phyloP scores from a whole-genome alignment of 257 asterid species.

The Rubia yunnanensis region DNA sequence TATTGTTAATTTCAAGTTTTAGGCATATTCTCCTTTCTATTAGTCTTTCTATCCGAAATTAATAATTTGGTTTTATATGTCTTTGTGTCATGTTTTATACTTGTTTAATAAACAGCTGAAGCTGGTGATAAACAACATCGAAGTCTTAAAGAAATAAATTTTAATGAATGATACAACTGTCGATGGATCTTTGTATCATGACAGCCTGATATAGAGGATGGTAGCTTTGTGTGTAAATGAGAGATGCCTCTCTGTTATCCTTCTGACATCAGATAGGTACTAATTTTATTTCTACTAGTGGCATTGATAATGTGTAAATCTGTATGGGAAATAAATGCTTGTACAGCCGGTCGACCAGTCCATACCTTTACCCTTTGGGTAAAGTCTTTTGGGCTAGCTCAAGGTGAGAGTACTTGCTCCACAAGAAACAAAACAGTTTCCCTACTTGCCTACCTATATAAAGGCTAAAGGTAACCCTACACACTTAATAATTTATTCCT shows the following conservation, averaged over 20 bases:
- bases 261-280: slow-evolving; percentile 89
- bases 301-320: too few species aligned
- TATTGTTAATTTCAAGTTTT: not conserved
- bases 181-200: slow-evolving; percentile 82
- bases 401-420: too few species aligned
- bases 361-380: too few species aligned
- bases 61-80: slow-evolving; percentile 3
- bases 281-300: not conserved
- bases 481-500: too few species aligned
- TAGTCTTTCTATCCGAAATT: slow-evolving; percentile 16
- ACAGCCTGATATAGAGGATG: slow-evolving; percentile 84
- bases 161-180: slow-evolving; percentile 49
- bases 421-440: too few species aligned
- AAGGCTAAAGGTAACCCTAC: too few species aligned
- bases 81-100: slow-evolving; percentile 15
- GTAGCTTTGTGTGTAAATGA: slow-evolving; percentile 86
- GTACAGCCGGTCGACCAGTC: too few species aligned
- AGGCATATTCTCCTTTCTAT: not conserved
- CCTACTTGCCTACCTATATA: too few species aligned
- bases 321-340: not conserved
- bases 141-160: slow-evolving; percentile 67
- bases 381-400: too few species aligned
- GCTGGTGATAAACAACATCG: slow-evolving; percentile 91
- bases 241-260: slow-evolving; percentile 63
- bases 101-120: slow-evolving; percentile 63